Base-by-base conservation (phyloP, 805 yeast species). In the Wickerhamiella hasegawae region DNA sequence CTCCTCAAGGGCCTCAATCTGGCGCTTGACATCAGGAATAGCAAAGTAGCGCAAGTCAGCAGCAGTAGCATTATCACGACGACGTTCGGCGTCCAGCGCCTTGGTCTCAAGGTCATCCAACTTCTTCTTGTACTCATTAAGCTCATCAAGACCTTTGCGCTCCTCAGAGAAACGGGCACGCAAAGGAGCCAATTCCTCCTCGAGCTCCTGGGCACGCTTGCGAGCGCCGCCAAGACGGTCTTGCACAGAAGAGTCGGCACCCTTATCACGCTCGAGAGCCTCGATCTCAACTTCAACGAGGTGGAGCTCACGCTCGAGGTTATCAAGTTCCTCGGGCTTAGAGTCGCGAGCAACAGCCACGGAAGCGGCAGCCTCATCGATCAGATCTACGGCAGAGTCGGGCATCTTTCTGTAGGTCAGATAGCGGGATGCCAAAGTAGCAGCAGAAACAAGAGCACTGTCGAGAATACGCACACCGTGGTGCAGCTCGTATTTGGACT, bases 311-410 rank as follows among this genome's bases (percentile, higher is more conserved):
- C 98, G 80, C 60, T 90, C 98, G 47, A 84, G 70, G 31, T 76
- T 77, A 61, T 90, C 98, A 49, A 90, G 68, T 56, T 84, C 95
- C 59, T 90, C 98, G 1, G 98, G 98, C 55, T 82, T 83, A 3
- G 97, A 87, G 56, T 90, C 98, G 60, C 98, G 74, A 3, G 95
- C 94, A 35, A 90, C 98, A 1, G 97, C 97, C 29, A 90, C 97
- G 38, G 93, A 70, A 3, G 97, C 97, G 30, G 96, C 92, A 5
- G 95, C 70, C 55, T 90, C 96, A 62, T 87, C 98, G 45, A 87
- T 83, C 47, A 87, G 65, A 58, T 87, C 98, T 39, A 87, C 90
- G 1, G 98, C 98, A 19, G 94, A 82, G 55, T 87, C 98, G 8
- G 98, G 98, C 46, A 90, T 66, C 55, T 85, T 81, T 60, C 98